phyloP scores from a whole-genome alignment of 169 alveolate species.

The Plasmodium billcollinsi region DNA sequence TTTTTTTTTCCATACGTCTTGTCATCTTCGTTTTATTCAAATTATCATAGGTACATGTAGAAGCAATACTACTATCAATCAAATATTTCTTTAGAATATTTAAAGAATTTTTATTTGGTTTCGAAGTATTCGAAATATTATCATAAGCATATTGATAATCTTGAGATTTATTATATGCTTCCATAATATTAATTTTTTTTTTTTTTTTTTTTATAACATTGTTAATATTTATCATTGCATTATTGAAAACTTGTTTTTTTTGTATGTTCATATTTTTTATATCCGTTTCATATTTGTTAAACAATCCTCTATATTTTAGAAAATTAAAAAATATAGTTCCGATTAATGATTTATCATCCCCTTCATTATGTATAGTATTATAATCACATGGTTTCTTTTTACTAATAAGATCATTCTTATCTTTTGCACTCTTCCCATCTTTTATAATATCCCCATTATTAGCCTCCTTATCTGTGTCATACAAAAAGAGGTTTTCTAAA shows the following conservation, averaged over 20 bases:
- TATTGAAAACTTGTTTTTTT: background rate
- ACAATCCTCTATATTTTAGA: constrained; percentile 45
- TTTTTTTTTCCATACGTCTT: too few relatives aligned
- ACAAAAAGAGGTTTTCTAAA: constrained; percentile 29
- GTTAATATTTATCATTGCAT: background rate
- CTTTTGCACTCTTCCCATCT: background rate
- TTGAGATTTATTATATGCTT: too few relatives aligned
- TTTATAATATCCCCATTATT: background rate
- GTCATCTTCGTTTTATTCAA: too few relatives aligned
- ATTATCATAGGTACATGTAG: too few relatives aligned
- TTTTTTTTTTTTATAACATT: background rate
- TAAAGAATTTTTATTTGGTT: too few relatives aligned
- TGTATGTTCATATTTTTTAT: constrained; percentile 22
- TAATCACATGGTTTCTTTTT: constrained; percentile 30
- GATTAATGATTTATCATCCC: background rate
- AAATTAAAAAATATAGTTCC: constrained; percentile 20
- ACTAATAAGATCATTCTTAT: constrained; percentile 4
- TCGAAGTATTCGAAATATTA: too few relatives aligned
- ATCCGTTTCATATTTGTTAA: constrained; percentile 55
- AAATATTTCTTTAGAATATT: too few relatives aligned
- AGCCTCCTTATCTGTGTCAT: constrained; percentile 6
- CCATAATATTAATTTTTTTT: background rate
- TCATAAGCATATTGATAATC: too few relatives aligned
- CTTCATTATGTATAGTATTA: constrained; percentile 29
- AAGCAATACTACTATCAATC: too few relatives aligned